Base-by-base conservation (phyloP, 768 basidiomycete genomes). In the Lactifluus pinguis region DNA sequence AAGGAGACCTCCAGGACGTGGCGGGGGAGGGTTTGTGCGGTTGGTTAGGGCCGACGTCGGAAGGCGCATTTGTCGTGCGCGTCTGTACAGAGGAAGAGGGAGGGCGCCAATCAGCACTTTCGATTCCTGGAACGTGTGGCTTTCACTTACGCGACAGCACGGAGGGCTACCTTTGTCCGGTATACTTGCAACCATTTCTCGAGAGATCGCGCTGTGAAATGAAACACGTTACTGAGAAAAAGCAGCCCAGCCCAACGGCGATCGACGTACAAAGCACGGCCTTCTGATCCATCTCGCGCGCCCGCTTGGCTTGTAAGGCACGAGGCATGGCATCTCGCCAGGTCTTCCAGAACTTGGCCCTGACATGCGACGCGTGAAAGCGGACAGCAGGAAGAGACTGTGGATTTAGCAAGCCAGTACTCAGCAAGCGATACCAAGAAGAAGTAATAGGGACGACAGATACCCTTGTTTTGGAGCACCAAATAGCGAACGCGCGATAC, bases 381-480 rank as follows among this genome's bases (percentile, higher is more conserved):
- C 82, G 83, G 60, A 94, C 82, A 9, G 91, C 92, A 25, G 90
- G 89, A 10, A 90, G 74, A 15, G 86, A 83, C 88, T 92, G 58
- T 38, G 55, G 19, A 39, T 63, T 63, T 42, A 32, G 4, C 47
- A 52, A 51, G 6, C 68, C 39, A 69, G 57, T 55, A 9, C 32
- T 58, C 17, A 25, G 47, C 36, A 21, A 49, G 52, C 41, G 39
- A 36, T 6, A 7, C 15, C 10, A 11, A n/a, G 8, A 4, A 7
- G 25, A 48, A 34, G 17, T 6, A 47, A 4, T 4, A 2, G 49
- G 30, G 45, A 44, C 44, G 4, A 9, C 3, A 47, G 15, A 15
- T 68, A 89, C 90, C 69, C 79, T 82, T 36, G 90, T 89, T 70
- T 80, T 87, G 13, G 83, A 79, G 68, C 84, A 80, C 91, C 91